A percentile compares a stretch with the other conserved stretches of the same genome.
Evolutionary conservation across 2,329 filamentous ascomycete genomes (phyloP).

Genomic region (Magnaporthales sp.): DNA sequence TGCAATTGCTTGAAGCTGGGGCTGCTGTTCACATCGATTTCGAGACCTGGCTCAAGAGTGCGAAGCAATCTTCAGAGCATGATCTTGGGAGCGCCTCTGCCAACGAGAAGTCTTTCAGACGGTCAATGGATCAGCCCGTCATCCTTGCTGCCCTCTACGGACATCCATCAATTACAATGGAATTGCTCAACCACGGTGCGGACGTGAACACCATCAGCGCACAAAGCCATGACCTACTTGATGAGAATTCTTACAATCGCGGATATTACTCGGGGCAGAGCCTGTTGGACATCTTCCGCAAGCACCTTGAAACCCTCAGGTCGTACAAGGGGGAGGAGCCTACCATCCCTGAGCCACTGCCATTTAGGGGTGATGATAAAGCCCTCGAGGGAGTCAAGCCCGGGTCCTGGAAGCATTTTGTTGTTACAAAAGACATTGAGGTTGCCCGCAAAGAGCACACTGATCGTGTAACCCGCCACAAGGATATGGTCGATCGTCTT

Average conservation of each 20-base stretch:
- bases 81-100: slow-evolving; percentile 30
- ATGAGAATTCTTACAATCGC: slow-evolving; percentile 19
- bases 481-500: slow-evolving; percentile 24
- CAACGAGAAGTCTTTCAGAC: slow-evolving; percentile 39
- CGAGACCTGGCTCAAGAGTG: slow-evolving; percentile 53
- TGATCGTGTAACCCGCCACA: slow-evolving; percentile 22
- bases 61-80: slow-evolving; percentile 32
- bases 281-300: slow-evolving; percentile 52
- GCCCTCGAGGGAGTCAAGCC: slow-evolving; percentile 42
- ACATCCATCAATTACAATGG: slow-evolving; percentile 36
- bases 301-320: slow-evolving; percentile 40
- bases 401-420: slow-evolving; percentile 54
- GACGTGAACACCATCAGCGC: slow-evolving; percentile 53
- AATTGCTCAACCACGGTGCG: slow-evolving; percentile 54
- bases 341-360: slow-evolving; percentile 18
- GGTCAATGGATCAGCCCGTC: slow-evolving; percentile 53
- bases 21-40: slow-evolving; percentile 52
- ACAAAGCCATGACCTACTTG: slow-evolving; percentile 24
- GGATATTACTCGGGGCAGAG: slow-evolving; percentile 31
- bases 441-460: slow-evolving; percentile 23
- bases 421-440: slow-evolving; percentile 30
- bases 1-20: slow-evolving; percentile 55
- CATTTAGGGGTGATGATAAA: slow-evolving; percentile 30
- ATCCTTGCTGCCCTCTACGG: slow-evolving; percentile 49
- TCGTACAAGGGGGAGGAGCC: slow-evolving; percentile 29